phyloP scores from a whole-genome alignment of 345 rosid genomes.

The Gynandropsis gynandra region DNA sequence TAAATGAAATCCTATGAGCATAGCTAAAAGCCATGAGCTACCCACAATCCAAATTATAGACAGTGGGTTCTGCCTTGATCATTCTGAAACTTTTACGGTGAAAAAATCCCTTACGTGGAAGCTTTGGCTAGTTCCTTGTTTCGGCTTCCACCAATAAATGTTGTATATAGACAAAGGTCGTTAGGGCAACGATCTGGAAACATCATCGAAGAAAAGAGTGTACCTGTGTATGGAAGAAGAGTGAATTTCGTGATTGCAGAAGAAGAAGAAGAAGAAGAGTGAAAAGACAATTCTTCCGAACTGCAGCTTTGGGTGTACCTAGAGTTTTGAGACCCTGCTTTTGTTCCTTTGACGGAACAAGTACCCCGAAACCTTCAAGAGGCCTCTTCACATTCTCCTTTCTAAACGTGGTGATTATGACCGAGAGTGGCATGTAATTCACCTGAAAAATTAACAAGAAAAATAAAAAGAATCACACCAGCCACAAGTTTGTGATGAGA shows the following conservation, averaged over 20 bases:
- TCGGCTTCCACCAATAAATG: constrained; percentile 90
- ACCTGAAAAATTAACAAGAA: constrained; percentile 36
- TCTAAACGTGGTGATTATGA: constrained; percentile 71
- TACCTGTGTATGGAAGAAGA: constrained; percentile 41
- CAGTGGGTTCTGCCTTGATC: neutral
- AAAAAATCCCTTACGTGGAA: constrained; percentile 46
- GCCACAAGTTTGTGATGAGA: too few species aligned
- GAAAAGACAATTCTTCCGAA: constrained; percentile 7
- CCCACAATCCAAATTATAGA: too few species aligned
- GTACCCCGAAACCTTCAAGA: constrained; percentile 93
- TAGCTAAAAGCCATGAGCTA: too few species aligned
- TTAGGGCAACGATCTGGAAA: constrained; percentile 87
- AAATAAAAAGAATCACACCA: too few species aligned
- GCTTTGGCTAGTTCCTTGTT: constrained; percentile 82
- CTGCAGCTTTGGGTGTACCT: constrained; percentile 33
- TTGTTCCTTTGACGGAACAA: constrained; percentile 82
- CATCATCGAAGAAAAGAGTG: constrained; percentile 93
- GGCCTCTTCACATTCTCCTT: constrained; percentile 86
- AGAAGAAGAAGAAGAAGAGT: neutral
- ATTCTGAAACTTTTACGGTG: neutral
- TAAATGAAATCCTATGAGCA: too few species aligned
- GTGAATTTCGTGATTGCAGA: constrained; percentile 8
- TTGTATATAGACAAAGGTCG: constrained; percentile 70
- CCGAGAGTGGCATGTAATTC: constrained; percentile 72
- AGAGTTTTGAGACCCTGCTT: constrained; percentile 77